Base-by-base conservation (phyloP, 805 yeast species). In the Lipomyces mesembrius region DNA sequence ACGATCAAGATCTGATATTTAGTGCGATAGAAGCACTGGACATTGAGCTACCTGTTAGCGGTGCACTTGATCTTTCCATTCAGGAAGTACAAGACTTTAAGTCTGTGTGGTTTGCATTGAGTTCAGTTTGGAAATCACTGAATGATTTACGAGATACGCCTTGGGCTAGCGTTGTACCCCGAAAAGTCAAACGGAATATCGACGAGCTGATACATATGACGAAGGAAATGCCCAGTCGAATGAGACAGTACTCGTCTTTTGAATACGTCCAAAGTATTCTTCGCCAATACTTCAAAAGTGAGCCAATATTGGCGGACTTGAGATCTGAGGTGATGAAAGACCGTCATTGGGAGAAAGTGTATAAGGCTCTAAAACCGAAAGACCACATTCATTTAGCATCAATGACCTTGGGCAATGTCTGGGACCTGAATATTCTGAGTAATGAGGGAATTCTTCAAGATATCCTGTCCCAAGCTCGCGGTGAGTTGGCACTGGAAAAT, bases 231-330 rank as follows among this genome's bases (percentile, higher is more conserved):
- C 91, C 94, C 0, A 76, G 82, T 0, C 80, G 83, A 17, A 81
- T 88, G 32, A 81, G 91, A 6, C 92, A 87, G 68, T 89, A 90
- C 74, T 79, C 87, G 0, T 92, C 93, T 0, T 88, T 88, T 75
- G 88, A 85, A 68, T 82, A 83, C 22, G 79, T 88, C n/a, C 87
- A 86, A 68, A 75, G 74, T 8, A 68, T 71, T 0, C 75, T 89
- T 8, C 84, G 83, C 58, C 75, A 75, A 1, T 72, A 82, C 57
- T 71, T 84, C 14, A 78, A 81, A 63, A 73, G 81, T 35, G 74
- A 79, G 51, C 75, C 83, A 0, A 53, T 81, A 6, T 49, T 89
- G 1, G 68, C 75, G 2, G 84, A 83, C 2, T 77, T 91, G 64
- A 84, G 83, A 64, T 83, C 87, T 3, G 88, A 83, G 0, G 82